phyloP scores from a whole-genome alignment of 768 basidiomycete genomes.

The Boletus vinaceobasis region DNA sequence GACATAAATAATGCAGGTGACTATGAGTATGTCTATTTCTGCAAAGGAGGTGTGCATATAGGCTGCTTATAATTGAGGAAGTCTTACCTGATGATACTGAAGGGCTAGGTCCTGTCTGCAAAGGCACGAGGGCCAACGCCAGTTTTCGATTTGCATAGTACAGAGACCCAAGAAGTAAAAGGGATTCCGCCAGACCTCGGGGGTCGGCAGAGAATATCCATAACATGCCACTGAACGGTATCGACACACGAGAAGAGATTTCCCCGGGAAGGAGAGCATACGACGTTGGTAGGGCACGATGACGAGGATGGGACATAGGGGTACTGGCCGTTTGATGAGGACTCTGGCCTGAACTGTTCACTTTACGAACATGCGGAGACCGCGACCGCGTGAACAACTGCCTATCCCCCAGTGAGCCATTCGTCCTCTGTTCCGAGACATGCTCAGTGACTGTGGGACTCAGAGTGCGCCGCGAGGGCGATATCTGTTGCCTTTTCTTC shows the following conservation, averaged over 20 bases:
- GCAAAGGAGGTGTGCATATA: slow-evolving; percentile 7
- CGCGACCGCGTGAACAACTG: slow-evolving; percentile 68
- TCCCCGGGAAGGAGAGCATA: slow-evolving; percentile 46
- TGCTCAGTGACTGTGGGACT: slow-evolving; percentile 25
- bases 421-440: slow-evolving; percentile 33
- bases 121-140: slow-evolving; percentile 7
- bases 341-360: slow-evolving; percentile 33
- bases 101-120: slow-evolving; percentile 28
- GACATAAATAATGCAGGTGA: slow-evolving; percentile 57
- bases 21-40: slow-evolving; percentile 60
- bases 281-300: slow-evolving; percentile 26
- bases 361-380: slow-evolving; percentile 51
- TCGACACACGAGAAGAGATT: slow-evolving; percentile 41
- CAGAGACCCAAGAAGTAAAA: slow-evolving; percentile 61
- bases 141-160: slow-evolving; percentile 49
- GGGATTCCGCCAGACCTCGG: slow-evolving; percentile 60
- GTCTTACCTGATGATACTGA: slow-evolving; percentile 54
- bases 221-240: slow-evolving; percentile 38
- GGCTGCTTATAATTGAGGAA: background rate
- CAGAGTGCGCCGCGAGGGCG: slow-evolving; percentile 20
- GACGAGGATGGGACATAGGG: slow-evolving; percentile 41
- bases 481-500: slow-evolving; percentile 29
- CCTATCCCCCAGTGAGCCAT: slow-evolving; percentile 36
- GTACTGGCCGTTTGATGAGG: slow-evolving; percentile 39
- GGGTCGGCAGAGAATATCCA: slow-evolving; percentile 59